A percentile compares a stretch with the other conserved stretches of the same genome.
These are phyloP conservation scores for Claviceps arundinis DNA, from an alignment of 2,329 filamentous ascomycete genomes.

Conservation along the genomic window DNA sequence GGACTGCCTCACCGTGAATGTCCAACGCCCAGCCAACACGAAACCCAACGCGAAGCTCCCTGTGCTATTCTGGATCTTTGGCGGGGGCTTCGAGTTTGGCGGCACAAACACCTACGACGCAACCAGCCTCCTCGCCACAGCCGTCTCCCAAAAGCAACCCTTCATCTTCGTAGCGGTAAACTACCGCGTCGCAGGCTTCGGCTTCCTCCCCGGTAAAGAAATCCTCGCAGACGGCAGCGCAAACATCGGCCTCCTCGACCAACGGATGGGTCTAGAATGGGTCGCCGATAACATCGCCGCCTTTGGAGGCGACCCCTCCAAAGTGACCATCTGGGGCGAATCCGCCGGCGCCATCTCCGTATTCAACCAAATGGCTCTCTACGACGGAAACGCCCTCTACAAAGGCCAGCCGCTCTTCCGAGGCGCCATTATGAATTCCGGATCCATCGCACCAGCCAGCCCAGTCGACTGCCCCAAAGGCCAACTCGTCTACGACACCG, in stretches of 20 bases:
- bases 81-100: constrained; percentile 3
- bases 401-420: constrained; percentile 2
- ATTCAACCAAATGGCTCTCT: constrained; percentile 33
- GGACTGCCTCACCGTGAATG: constrained; percentile 50
- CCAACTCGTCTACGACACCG: not conserved
- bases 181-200: constrained; percentile 2
- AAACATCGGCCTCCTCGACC: constrained; percentile 49
- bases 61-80: constrained; percentile 28
- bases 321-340: constrained; percentile 50
- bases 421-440: constrained; percentile 4
- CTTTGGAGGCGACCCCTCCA: constrained; percentile 49
- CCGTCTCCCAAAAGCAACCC: constrained; percentile 15
- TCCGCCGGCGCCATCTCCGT: constrained; percentile 42
- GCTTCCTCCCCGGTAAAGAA: constrained; percentile 1
- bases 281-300: constrained; percentile 45
- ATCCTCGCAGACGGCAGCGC: constrained; percentile 37
- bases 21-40: constrained; percentile 45
- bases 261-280: constrained; percentile 44
- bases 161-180: constrained; percentile 3
- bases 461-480: not conserved
- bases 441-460: constrained; percentile 33
- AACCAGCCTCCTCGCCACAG: constrained; percentile 22
- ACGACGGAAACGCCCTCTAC: constrained; percentile 48
- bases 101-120: not conserved
- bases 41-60: constrained; percentile 43